Conservation (phyloP, 2,329 filamentous ascomycete genomes). For the Pseudopyricularia javanii region DNA sequence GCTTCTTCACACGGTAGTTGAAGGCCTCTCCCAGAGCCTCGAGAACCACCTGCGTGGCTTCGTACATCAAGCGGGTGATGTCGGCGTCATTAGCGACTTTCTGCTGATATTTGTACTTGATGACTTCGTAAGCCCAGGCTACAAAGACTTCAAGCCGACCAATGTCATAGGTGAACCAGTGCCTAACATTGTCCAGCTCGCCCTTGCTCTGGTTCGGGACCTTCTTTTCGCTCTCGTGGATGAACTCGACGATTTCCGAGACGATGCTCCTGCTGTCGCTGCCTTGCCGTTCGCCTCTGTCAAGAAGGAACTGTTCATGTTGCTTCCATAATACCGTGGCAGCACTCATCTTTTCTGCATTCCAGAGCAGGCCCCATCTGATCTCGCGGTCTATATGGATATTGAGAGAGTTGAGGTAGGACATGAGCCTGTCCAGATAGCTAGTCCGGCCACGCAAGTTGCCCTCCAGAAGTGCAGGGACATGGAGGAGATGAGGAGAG, state of each 20-base stretch:
- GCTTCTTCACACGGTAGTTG: constrained; percentile 60
- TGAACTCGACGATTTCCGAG: constrained; percentile 60
- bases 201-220: constrained; percentile 49
- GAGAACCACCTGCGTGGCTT: constrained; percentile 55
- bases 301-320: constrained; percentile 58
- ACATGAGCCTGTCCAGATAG: constrained; percentile 64
- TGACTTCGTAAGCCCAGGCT: constrained; percentile 66
- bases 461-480: constrained; percentile 66
- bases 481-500: constrained; percentile 59
- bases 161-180: constrained; percentile 74
- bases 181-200: constrained; percentile 70
- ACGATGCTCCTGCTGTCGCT: constrained; percentile 52
- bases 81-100: constrained; percentile 40
- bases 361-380: constrained; percentile 73
- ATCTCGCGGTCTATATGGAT: constrained; percentile 53
- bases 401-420: constrained; percentile 55
- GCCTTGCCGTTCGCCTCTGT: constrained; percentile 30
- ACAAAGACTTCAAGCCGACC: constrained; percentile 62
- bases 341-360: constrained; percentile 81
- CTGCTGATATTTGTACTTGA: constrained; percentile 60
- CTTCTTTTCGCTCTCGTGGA: constrained; percentile 66
- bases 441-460: constrained; percentile 63
- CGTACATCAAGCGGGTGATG: constrained; percentile 45
- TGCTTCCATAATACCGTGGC: constrained; percentile 68
- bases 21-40: constrained; percentile 58